These are phyloP conservation scores for Penium margaritaceum DNA, from an alignment of 139 green algal species.

Conservation along the genomic window DNA sequence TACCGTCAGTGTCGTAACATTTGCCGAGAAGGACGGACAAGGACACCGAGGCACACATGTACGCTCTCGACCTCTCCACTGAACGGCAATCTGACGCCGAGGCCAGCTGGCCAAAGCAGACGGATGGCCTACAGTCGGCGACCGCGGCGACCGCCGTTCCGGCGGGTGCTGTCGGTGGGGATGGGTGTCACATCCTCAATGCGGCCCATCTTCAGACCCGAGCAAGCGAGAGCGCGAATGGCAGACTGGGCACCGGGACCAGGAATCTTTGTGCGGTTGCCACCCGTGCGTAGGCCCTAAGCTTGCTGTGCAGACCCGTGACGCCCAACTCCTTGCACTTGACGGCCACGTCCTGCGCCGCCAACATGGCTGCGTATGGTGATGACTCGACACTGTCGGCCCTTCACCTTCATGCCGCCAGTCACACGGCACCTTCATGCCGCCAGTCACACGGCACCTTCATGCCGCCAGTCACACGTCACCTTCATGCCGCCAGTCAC, in stretches of 20 bases:
- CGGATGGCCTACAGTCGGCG: slow-evolving; percentile 61
- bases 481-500: too few species aligned
- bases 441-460: too few species aligned
- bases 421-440: too few species aligned
- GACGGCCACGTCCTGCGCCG: slow-evolving; percentile 88
- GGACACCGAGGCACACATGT: too few species aligned
- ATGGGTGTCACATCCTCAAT: slow-evolving; percentile 99
- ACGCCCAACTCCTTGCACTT: slow-evolving; percentile 95
- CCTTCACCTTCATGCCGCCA: slow-evolving; percentile 98
- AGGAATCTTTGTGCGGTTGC: slow-evolving; percentile 97
- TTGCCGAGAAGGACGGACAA: too few species aligned
- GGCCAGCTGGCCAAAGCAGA: too few species aligned
- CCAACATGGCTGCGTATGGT: slow-evolving; percentile 97
- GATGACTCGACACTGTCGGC: slow-evolving; percentile 95
- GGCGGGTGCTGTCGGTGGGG: slow-evolving; percentile 85
- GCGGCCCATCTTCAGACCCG: slow-evolving; percentile 95
- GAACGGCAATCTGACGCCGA: too few species aligned
- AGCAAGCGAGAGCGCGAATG: slow-evolving; percentile 87
- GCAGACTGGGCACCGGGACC: slow-evolving; percentile 89
- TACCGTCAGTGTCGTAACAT: too few species aligned
- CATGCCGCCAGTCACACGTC: too few species aligned
- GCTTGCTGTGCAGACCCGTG: slow-evolving; percentile 94
- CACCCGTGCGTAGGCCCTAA: slow-evolving; percentile 90
- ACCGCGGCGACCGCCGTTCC: slow-evolving; percentile 93
- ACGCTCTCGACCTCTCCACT: too few species aligned